Base-by-base conservation (phyloP, 192 early-diverging fungal species). In the Coemansia sp. region DNA sequence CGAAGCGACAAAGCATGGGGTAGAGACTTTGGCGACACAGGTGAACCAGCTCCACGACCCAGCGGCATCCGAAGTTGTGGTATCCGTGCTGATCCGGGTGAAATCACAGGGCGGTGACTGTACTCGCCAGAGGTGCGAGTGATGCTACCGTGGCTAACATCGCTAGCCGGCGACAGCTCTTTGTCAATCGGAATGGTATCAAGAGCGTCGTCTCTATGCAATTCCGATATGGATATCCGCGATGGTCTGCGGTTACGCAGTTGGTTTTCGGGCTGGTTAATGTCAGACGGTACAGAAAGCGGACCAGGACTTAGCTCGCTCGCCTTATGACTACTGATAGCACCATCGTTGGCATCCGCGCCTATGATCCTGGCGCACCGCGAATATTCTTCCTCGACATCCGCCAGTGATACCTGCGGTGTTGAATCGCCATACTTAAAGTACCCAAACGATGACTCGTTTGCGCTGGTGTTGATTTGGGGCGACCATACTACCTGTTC, bases 401-500 rank as follows among this genome's bases (percentile, higher is more conserved):
- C 58, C 10, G 62, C 48, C 23, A 74, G 52, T 11, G 43, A 41
- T 8, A 59, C 29, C 11, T 64, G 61, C 11, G 66, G 53, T 6
- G 15, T 45, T 2, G 65, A 48, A 4, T 57, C 54, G 0, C 38
- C 54, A 6, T 23, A 48, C 2, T 22, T 37, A 39, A 57, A 55
- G 25, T 58, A 58, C 11, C 56, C 64, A 62, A 73, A 73, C n/a
- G 72, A 41, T 10, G 71, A 56, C 15, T 73, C 57, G 22, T 59
- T 69, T 15, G 58, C 62, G 7, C 64, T 60, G 48, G 55, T 53
- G 9, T 48, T 56, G 11, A 75, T 68, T 62, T 80, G 78, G 19
- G 78, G 78, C 41, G 78, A 80, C 78, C 78, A 80, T 47, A 80
- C 43, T 9, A 67, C 78, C 37, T 80, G 78, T 47, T 74, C 72